phyloP scores from a whole-genome alignment of 2,329 filamentous ascomycete genomes.

The Dothistroma pini region DNA sequence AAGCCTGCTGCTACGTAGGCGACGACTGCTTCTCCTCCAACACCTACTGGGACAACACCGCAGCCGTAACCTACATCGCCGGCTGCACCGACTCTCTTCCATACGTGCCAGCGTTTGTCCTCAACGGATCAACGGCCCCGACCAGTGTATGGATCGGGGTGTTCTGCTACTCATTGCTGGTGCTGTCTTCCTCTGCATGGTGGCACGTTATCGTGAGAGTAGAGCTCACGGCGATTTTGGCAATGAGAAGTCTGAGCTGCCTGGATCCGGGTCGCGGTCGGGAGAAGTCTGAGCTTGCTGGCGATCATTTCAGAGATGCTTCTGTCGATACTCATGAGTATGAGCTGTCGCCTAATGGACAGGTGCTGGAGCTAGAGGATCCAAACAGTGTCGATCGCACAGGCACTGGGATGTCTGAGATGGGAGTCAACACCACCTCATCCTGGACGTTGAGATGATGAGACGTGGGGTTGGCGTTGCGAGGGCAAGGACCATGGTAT shows the following conservation, averaged over 20 bases:
- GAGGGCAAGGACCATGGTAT: too few relatives aligned
- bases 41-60: slow-evolving; percentile 1
- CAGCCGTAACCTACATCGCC: slow-evolving; percentile 1
- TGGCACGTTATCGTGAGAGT: background rate
- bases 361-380: slow-evolving; percentile 3
- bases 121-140: background rate
- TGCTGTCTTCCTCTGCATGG: background rate
- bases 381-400: background rate
- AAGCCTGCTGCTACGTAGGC: background rate
- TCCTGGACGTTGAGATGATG: background rate
- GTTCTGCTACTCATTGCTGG: background rate
- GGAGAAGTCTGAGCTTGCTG: slow-evolving; percentile 1
- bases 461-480: too few relatives aligned
- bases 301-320: background rate
- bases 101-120: background rate
- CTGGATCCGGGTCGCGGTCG: background rate
- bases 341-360: slow-evolving; percentile 2
- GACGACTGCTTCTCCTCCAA: slow-evolving; percentile 1
- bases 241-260: slow-evolving; percentile 4
- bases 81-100: slow-evolving; percentile 2
- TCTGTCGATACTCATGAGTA: slow-evolving; percentile 2
- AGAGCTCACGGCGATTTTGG: background rate
- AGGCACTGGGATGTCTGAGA: background rate
- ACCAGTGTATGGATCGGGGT: background rate
- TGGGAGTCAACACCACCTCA: slow-evolving; percentile 1